Percentiles rank a stretch among this genome's conserved stretches.
Conservation (phyloP, 345 rosid genomes). For the Melaleuca alternifolia region DNA sequence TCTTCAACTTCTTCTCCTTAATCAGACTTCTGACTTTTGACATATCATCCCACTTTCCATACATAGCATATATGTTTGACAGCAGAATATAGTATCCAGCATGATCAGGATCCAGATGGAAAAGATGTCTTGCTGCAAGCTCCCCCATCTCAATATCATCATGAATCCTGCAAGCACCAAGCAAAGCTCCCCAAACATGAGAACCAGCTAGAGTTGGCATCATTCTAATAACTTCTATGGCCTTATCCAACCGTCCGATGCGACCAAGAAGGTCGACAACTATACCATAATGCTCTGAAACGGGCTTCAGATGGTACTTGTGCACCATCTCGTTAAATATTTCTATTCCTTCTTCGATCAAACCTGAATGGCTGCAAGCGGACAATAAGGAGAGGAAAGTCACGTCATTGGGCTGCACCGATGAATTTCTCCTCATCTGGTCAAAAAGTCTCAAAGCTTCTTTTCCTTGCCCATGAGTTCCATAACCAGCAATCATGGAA, state of each 20-base stretch:
- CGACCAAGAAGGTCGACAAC: constrained; percentile 63
- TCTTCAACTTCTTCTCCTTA: constrained; percentile 31
- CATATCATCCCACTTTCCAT: constrained; percentile 33
- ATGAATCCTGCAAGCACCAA: constrained; percentile 55
- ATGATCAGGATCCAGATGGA: constrained; percentile 36
- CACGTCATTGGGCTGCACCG: constrained; percentile 36
- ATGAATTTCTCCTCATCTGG: constrained; percentile 23
- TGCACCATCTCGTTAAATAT: constrained; percentile 35
- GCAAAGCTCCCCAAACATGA: constrained; percentile 41
- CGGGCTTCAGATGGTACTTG: constrained; percentile 18
- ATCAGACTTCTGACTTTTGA: constrained; percentile 28
- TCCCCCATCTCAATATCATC: constrained; percentile 42
- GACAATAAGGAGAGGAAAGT: constrained; percentile 44
- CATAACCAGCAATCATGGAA: constrained; percentile 48
- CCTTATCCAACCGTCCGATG: constrained; percentile 30
- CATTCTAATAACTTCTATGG: constrained; percentile 18
- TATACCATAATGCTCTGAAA: constrained; percentile 34
- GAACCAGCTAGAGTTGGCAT: constrained; percentile 37
- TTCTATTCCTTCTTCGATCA: constrained; percentile 29
- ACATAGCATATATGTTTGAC: constrained; percentile 47
- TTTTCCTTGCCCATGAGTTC: constrained; percentile 37
- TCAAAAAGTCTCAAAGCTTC: constrained; percentile 29
- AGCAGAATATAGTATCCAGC: constrained; percentile 40
- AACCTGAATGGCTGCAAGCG: constrained; percentile 56
- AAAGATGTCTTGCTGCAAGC: constrained; percentile 28